These are phyloP conservation scores for Solanum etuberosum DNA, from an alignment of 257 asterid genomes.

Conservation along the genomic window DNA sequence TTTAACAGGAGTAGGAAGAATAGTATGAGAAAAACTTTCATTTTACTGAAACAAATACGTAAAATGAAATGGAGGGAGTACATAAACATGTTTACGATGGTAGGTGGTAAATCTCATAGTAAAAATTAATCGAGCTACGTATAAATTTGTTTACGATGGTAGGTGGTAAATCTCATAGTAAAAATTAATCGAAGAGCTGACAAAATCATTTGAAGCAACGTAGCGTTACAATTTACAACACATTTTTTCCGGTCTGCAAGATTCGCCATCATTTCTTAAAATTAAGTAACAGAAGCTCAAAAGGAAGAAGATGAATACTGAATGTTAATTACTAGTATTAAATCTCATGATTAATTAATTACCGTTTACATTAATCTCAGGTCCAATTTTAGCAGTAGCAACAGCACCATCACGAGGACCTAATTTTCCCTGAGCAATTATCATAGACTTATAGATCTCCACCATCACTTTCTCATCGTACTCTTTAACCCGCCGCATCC, in stretches of 20 bases:
- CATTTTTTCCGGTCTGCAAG: neutral
- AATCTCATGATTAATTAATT: neutral
- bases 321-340: neutral
- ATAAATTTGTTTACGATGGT: neutral
- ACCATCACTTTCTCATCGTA: slow-evolving; percentile 34
- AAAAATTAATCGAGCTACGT: neutral
- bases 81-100: neutral
- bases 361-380: neutral
- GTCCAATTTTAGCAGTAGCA: neutral
- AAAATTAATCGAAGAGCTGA: neutral
- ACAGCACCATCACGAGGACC: slow-evolving; percentile 35
- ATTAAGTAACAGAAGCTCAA: neutral
- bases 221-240: neutral
- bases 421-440: slow-evolving; percentile 25
- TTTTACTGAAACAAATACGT: too few species aligned
- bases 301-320: neutral
- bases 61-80: neutral
- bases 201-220: neutral
- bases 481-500: slow-evolving; percentile 25
- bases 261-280: neutral
- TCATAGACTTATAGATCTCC: slow-evolving; percentile 30
- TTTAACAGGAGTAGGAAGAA: too few species aligned
- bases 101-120: neutral
- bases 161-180: too few species aligned
- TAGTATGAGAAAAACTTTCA: too few species aligned